These are phyloP conservation scores for Hanseniaspora uvarum DNA, from an alignment of 1,139 yeast genomes.

Conservation along the genomic window DNA sequence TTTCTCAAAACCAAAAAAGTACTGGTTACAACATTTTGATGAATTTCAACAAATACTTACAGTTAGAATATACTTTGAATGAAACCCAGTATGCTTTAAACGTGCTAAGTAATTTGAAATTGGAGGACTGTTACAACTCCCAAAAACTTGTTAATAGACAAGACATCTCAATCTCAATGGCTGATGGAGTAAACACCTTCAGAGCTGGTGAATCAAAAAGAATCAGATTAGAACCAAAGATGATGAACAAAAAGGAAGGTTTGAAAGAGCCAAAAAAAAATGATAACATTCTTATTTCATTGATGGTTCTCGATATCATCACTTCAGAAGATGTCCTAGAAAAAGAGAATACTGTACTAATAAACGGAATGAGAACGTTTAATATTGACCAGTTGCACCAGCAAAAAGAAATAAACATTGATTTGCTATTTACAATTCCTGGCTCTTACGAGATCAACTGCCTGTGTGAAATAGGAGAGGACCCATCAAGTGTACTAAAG, in stretches of 20 bases:
- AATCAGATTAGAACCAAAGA: not conserved
- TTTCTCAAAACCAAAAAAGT: not conserved
- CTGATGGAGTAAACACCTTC: slow-evolving; percentile 6
- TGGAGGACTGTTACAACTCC: slow-evolving; percentile 33
- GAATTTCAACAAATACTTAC: not conserved
- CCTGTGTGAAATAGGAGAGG: slow-evolving; percentile 14
- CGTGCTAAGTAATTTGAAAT: slow-evolving; percentile 47
- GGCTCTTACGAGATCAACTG: slow-evolving; percentile 17
- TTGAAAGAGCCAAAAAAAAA: not conserved
- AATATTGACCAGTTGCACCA: not conserved
- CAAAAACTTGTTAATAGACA: slow-evolving; percentile 30
- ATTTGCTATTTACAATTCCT: slow-evolving; percentile 6
- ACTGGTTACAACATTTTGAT: slow-evolving; percentile 6
- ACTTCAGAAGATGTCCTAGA: slow-evolving; percentile 15
- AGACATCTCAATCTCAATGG: slow-evolving; percentile 19
- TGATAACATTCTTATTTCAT: slow-evolving; percentile 9
- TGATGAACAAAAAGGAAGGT: not conserved
- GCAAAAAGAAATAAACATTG: not conserved
- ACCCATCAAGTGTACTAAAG: slow-evolving; percentile 11
- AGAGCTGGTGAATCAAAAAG: slow-evolving; percentile 1
- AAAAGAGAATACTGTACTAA: slow-evolving; percentile 4
- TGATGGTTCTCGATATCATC: slow-evolving; percentile 12
- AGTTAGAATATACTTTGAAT: slow-evolving; percentile 51
- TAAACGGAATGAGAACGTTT: slow-evolving; percentile 17
- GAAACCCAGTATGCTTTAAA: slow-evolving; percentile 39